Conservation (phyloP, 768 basidiomycete genomes). For the Clitopilus passeckerianus region DNA sequence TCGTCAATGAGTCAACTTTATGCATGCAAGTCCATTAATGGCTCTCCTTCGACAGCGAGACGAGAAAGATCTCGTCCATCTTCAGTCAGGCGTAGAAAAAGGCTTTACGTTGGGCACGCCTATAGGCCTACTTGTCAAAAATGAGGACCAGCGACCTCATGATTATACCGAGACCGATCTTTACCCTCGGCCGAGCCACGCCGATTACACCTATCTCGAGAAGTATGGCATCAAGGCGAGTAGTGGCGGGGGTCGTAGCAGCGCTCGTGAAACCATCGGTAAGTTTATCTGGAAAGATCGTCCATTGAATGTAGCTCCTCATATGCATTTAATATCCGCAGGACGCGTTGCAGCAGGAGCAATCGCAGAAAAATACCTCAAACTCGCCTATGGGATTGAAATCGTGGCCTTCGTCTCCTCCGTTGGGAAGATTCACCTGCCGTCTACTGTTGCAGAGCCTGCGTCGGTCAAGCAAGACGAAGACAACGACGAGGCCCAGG, state of each 20-base stretch:
- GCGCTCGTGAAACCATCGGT: constrained; percentile 97
- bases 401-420: constrained; percentile 97
- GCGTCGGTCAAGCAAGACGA: constrained; percentile 30
- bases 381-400: constrained; percentile 81
- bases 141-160: constrained; percentile 97
- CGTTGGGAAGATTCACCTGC: constrained; percentile 89
- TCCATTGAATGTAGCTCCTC: no score
- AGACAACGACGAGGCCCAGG: constrained; percentile 62
- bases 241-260: constrained; percentile 92
- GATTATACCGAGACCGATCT: constrained; percentile 98
- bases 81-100: constrained; percentile 92
- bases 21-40: neutral
- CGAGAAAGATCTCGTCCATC: constrained; percentile 89
- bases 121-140: constrained; percentile 93
- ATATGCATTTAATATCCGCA: constrained; percentile 19
- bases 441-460: constrained; percentile 40
- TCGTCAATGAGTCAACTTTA: constrained; percentile 21
- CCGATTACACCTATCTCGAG: constrained; percentile 95
- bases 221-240: constrained; percentile 98
- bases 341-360: constrained; percentile 97
- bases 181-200: constrained; percentile 96
- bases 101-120: constrained; percentile 97
- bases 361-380: constrained; percentile 95
- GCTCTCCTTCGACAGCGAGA: constrained; percentile 54
- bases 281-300: constrained; percentile 11